Percentiles rank a stretch among this genome's conserved stretches.
phyloP scores from a whole-genome alignment of 331 rosid species.

The Rosa hybrid region DNA sequence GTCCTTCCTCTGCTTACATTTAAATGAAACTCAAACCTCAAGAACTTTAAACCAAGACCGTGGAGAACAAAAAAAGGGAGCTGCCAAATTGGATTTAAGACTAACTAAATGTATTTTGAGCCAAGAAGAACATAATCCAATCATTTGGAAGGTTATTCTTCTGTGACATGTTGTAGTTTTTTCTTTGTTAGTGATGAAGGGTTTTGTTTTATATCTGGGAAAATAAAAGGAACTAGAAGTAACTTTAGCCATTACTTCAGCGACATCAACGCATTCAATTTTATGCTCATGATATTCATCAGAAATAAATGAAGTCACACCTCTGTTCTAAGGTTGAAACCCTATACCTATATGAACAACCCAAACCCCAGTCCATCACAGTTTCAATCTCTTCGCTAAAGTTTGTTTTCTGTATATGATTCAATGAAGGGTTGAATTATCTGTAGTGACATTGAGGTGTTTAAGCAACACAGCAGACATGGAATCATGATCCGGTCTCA shows the following conservation, averaged over 20 bases:
- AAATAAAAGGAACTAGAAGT: neutral
- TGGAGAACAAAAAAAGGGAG: neutral
- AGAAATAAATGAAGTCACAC: neutral
- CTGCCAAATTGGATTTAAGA: neutral
- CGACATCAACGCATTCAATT: neutral
- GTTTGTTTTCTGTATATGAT: neutral
- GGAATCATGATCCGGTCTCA: neutral
- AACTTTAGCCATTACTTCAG: neutral
- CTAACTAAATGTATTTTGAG: neutral
- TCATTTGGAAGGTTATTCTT: neutral
- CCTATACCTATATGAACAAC: neutral
- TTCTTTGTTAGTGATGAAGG: neutral
- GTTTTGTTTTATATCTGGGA: neutral
- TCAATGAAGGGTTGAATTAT: neutral
- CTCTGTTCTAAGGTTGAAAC: neutral
- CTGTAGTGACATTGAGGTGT: neutral
- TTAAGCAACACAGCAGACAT: neutral
- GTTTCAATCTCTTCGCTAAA: neutral
- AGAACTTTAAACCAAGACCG: neutral
- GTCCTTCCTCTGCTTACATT: neutral
- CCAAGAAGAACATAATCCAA: neutral
- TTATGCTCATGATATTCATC: no score
- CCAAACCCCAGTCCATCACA: neutral
- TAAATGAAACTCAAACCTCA: neutral
- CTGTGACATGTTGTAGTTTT: neutral